Conservation (phyloP, 2,329 filamentous ascomycete genomes). For the Colletotrichum endophyticum region DNA sequence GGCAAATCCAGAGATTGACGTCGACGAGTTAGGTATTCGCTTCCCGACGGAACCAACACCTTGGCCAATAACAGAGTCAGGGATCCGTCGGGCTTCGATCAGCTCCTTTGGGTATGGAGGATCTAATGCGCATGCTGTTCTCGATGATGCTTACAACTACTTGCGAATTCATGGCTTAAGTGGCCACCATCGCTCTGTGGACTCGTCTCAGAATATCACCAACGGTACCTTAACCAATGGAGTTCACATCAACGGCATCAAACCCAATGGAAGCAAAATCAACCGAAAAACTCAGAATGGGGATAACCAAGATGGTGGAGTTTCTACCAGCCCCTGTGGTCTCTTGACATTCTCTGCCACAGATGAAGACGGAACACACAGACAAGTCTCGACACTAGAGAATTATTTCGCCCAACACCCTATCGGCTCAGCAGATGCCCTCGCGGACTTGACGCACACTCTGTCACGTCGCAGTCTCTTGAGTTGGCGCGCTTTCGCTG, state of each 20-base stretch:
- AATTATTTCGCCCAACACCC: neutral
- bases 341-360: neutral
- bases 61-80: conserved; percentile 42
- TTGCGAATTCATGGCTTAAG: conserved; percentile 39
- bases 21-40: conserved; percentile 47
- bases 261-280: neutral
- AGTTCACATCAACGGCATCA: neutral
- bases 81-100: conserved; percentile 54
- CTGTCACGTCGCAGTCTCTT: neutral
- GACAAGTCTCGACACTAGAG: neutral
- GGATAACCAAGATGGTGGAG: neutral
- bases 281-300: neutral
- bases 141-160: conserved; percentile 36
- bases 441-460: neutral
- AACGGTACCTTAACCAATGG: neutral
- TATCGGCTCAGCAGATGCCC: neutral
- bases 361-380: neutral
- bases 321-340: neutral
- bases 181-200: neutral
- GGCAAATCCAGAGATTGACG: conserved; percentile 52
- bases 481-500: neutral
- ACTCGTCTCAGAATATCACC: neutral
- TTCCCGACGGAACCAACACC: conserved; percentile 42
- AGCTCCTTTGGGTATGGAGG: conserved; percentile 65
- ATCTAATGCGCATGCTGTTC: conserved; percentile 56